Conservation (phyloP, 805 yeast species). For the Zygoascus flipseniorum region DNA sequence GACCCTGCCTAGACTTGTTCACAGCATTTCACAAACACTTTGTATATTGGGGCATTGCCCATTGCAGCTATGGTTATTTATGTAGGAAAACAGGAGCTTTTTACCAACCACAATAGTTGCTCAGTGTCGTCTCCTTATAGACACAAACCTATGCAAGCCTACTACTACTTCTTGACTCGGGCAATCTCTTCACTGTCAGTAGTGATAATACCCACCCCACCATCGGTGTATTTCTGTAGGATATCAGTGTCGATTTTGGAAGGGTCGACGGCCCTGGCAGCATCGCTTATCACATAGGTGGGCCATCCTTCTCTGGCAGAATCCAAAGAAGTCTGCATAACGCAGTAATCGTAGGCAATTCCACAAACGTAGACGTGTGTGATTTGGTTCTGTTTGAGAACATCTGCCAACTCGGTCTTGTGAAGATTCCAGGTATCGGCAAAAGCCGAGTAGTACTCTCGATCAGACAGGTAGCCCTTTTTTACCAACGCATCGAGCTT, state of each 20-base stretch:
- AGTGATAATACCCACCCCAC: neutral
- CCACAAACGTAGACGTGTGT: conserved; percentile 69
- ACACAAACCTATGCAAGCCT: too few species aligned
- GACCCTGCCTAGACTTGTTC: neutral
- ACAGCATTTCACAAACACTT: neutral
- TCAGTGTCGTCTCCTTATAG: too few species aligned
- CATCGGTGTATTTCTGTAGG: neutral
- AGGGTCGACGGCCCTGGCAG: conserved; percentile 36
- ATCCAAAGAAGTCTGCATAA: conserved; percentile 66
- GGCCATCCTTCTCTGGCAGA: conserved; percentile 52
- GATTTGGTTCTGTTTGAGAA: conserved; percentile 40
- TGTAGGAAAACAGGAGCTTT: neutral
- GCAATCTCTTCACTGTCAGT: neutral
- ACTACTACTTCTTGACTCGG: too few species aligned
- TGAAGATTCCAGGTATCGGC: conserved; percentile 68
- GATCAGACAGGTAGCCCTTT: conserved; percentile 63
- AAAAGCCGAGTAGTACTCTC: conserved; percentile 87
- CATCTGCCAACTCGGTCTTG: conserved; percentile 52
- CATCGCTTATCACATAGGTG: conserved; percentile 51
- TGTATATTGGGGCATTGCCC: neutral
- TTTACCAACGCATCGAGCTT: conserved; percentile 39
- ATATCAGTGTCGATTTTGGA: neutral
- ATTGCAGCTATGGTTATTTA: neutral
- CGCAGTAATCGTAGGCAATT: conserved; percentile 82
- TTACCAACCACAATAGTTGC: too few species aligned